These are phyloP conservation scores for Suzukiozyma palmioleophila DNA, from an alignment of 1,139 yeast genomes.

Conservation along the genomic window DNA sequence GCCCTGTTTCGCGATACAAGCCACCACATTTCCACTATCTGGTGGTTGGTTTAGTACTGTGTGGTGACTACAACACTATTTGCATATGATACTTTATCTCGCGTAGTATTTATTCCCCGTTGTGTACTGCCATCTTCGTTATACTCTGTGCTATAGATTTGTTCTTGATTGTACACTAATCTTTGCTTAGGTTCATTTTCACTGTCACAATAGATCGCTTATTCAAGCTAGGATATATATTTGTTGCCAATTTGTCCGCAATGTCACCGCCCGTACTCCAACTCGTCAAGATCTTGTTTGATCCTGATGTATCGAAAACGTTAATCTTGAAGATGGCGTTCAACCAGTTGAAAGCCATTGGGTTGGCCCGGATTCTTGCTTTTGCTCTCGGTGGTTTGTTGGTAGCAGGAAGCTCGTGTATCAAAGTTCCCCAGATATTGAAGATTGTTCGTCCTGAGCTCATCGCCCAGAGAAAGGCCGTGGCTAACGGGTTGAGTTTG, in stretches of 20 bases:
- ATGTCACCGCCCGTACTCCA: conserved; percentile 24
- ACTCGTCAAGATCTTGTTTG: conserved; percentile 30
- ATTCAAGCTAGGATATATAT: conserved; percentile 1
- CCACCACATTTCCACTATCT: no score
- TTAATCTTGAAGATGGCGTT: conserved; percentile 37
- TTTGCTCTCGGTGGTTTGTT: conserved; percentile 31
- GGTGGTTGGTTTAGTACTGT: no score
- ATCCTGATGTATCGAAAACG: conserved; percentile 40
- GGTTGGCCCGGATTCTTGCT: conserved; percentile 33
- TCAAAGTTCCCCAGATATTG: conserved; percentile 41
- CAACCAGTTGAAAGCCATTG: conserved; percentile 32
- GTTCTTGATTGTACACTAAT: background rate
- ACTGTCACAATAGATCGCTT: background rate
- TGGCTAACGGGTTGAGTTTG: conserved; percentile 37
- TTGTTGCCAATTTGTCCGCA: conserved; percentile 1
- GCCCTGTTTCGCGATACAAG: no score
- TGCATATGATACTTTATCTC: no score
- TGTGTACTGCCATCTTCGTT: no score
- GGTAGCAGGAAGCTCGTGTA: conserved; percentile 39
- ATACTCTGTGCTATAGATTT: no score
- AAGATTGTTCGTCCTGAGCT: conserved; percentile 30
- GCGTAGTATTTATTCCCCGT: no score
- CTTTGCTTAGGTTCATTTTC: background rate
- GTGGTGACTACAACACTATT: no score
- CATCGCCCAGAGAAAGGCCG: conserved; percentile 24